Conservation (phyloP, 2,329 filamentous ascomycete genomes). For the Knufia fluminis region DNA sequence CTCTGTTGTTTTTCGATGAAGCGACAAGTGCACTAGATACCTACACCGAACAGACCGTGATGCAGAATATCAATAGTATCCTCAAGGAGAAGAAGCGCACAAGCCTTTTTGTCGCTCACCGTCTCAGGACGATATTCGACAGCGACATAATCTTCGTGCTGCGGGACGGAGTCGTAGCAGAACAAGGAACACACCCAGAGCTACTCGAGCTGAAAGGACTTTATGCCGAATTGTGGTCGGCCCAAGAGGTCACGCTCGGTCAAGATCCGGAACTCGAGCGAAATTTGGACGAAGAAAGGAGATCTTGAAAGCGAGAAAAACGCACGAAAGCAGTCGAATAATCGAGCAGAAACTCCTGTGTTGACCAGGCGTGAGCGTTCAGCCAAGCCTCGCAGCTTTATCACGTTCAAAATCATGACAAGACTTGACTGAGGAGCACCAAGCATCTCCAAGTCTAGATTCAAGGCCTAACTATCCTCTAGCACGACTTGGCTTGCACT, state of each 20-base stretch:
- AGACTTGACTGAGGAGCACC: background rate
- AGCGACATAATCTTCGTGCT: slow-evolving; percentile 88
- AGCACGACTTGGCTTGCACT: background rate
- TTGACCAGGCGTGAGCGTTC: no score
- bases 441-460: background rate
- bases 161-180: slow-evolving; percentile 72
- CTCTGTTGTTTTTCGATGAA: slow-evolving; percentile 79
- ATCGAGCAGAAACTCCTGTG: no score
- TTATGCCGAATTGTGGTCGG: slow-evolving; percentile 79
- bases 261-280: slow-evolving; percentile 33
- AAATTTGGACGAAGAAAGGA: slow-evolving; percentile 29
- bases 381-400: background rate
- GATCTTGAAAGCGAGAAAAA: no score
- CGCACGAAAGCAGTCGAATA: background rate
- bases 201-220: slow-evolving; percentile 68
- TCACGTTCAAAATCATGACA: background rate
- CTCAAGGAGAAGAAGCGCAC: slow-evolving; percentile 79
- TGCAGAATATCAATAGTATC: slow-evolving; percentile 88
- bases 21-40: slow-evolving; percentile 84
- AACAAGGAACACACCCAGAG: slow-evolving; percentile 78
- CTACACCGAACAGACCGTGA: slow-evolving; percentile 75
- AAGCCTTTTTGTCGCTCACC: slow-evolving; percentile 89
- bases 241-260: slow-evolving; percentile 50
- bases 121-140: slow-evolving; percentile 86
- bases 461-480: background rate